These are phyloP conservation scores for Phialocephala subalpina DNA, from an alignment of 2,329 filamentous ascomycete species.

Conservation along the genomic window DNA sequence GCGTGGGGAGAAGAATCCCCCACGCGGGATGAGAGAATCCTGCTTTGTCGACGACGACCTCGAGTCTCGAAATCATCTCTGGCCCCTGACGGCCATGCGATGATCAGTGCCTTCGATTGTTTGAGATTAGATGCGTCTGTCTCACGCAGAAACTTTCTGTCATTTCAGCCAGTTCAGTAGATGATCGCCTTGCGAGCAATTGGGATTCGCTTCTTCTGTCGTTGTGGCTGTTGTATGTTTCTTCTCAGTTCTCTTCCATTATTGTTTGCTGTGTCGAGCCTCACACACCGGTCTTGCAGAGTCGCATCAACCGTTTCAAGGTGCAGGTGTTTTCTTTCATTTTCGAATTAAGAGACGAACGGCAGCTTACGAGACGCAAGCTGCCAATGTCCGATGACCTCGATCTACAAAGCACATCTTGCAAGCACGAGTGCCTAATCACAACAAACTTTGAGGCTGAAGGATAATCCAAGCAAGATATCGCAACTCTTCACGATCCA, in stretches of 20 bases:
- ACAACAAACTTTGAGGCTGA: neutral
- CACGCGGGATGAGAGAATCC: constrained; percentile 1
- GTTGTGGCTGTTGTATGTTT: neutral
- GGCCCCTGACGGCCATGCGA: neutral
- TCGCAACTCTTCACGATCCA: neutral
- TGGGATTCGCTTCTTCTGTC: neutral
- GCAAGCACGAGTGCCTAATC: no score
- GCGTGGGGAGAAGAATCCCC: neutral
- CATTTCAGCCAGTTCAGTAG: neutral
- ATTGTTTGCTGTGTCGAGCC: neutral
- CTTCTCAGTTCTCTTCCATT: neutral
- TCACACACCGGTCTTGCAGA: neutral
- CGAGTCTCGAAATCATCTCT: neutral
- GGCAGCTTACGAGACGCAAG: neutral
- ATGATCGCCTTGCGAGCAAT: neutral
- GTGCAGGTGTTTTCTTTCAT: no score
- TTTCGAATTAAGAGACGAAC: neutral
- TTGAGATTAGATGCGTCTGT: neutral
- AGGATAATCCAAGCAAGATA: neutral
- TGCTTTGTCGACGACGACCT: neutral
- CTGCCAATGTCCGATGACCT: neutral
- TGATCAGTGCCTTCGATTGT: neutral
- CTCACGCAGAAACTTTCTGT: neutral
- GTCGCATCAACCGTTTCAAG: no score
- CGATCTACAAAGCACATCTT: neutral